A percentile compares a stretch with the other conserved stretches of the same genome.
phyloP scores from a whole-genome alignment of 495 filamentous ascomycete genomes.

The Talaromyces nanjingensis region DNA sequence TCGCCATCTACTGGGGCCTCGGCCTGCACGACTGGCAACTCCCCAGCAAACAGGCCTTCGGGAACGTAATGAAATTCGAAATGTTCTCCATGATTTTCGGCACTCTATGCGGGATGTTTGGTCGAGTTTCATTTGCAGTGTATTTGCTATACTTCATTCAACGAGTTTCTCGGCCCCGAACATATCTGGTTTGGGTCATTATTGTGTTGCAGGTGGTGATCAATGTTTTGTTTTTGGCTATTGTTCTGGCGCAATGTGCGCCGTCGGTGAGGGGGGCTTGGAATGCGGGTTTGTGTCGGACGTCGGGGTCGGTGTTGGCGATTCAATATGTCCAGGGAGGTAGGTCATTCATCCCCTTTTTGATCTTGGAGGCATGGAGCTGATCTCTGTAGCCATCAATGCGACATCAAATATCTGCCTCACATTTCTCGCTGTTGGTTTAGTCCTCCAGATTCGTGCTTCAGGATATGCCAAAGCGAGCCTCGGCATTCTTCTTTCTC shows the following conservation, averaged over 20 bases:
- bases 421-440: background rate
- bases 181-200: background rate
- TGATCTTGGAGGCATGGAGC: background rate
- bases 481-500: constrained; percentile 1
- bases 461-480: background rate
- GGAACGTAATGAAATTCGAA: background rate
- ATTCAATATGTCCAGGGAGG: background rate
- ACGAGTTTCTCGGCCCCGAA: background rate
- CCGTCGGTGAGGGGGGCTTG: background rate
- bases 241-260: background rate
- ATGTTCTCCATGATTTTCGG: background rate
- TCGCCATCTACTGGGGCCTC: constrained; percentile 5
- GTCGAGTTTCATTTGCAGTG: constrained; percentile 1
- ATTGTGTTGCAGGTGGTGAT: constrained; percentile 4
- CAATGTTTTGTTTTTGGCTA: background rate
- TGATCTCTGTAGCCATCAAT: constrained; percentile 1
- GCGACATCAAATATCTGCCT: constrained; percentile 6
- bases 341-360: background rate
- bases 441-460: background rate
- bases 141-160: background rate
- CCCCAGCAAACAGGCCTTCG: background rate
- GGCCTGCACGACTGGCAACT: background rate
- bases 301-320: background rate
- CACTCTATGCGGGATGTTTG: background rate
- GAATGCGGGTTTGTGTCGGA: background rate